Base-by-base conservation (phyloP, 2,329 filamentous ascomycete species). In the Colletotrichum shisoi region DNA sequence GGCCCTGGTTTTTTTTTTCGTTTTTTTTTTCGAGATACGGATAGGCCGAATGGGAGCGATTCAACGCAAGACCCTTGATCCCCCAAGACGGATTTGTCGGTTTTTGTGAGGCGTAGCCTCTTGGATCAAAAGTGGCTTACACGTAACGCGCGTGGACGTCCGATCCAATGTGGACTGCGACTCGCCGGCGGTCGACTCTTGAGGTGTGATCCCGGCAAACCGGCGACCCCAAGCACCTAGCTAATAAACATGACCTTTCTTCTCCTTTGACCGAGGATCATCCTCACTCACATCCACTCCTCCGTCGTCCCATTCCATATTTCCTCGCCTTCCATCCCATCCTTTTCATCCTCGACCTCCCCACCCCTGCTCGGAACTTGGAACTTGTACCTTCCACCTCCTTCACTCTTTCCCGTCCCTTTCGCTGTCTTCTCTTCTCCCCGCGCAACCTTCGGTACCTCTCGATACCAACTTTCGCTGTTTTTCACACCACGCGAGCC, bases 251-350 rank as follows among this genome's bases (percentile, higher is more conserved):
- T 49, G 49, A 34, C 27, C n/a, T 24, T 51, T 19, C 27, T 19
- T 52, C 24, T 31, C 13, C 27, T n/a, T 11, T 57, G 59, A 63
- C 45, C 61, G 45, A 57, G 34, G 46, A 11, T 45, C 34, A 51
- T 17, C 44, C 34, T 51, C 27, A 34, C 56, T 46, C 42, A 58
- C 44, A 15, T 19, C 54, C 31, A 40, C 37, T 24, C n/a, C 31
- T n/a, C 21, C 34, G n/a, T 54, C 37, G 52, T 49, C 63, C 48
- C 48, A 42, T 31, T 31, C 21, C 42, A 57, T 54, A 57, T 54
- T 67, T 58, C 63, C 63, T 57, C 37, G 60, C 60, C 31, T 21
- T 48, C 46, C 31, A 51, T 57, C 45, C 61, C n/a, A 31, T 31
- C 31, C 49, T 54, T 52, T 63, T 46, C 21, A 37, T 19, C 46